These are phyloP conservation scores for Musa beccarii DNA, from an alignment of 176 grass and related monocot species.

Conservation along the genomic window DNA sequence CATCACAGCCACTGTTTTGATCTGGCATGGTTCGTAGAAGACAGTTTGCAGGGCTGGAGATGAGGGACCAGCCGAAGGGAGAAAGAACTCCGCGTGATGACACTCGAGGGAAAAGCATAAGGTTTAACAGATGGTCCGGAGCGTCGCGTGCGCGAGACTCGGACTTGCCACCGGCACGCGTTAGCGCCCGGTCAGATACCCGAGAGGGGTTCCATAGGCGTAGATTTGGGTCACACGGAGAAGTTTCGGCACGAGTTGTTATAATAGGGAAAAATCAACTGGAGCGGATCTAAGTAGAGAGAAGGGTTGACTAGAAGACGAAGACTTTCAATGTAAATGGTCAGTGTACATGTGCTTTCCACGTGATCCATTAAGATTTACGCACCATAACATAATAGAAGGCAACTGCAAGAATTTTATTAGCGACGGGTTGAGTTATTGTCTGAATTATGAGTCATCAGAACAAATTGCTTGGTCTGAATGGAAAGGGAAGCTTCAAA, in stretches of 20 bases:
- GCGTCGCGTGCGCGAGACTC: not conserved
- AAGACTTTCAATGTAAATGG: no score
- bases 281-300: not conserved
- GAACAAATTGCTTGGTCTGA: no score
- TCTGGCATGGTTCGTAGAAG: not conserved
- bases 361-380: no score
- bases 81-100: not conserved
- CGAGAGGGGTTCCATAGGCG: not conserved
- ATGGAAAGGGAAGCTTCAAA: no score
- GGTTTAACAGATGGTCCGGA: no score
- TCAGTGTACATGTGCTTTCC: no score
- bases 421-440: no score
- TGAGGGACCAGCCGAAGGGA: not conserved
- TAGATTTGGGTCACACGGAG: not conserved
- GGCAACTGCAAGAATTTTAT: no score
- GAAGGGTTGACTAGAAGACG: not conserved
- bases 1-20: not conserved
- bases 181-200: not conserved
- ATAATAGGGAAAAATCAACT: not conserved
- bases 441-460: no score
- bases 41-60: not conserved
- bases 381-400: no score
- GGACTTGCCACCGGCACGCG: no score
- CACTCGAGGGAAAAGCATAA: no score
- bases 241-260: not conserved